A percentile compares a stretch with the other conserved stretches of the same genome.
Evolutionary conservation across 352 stramenopile genomes (phyloP).

Genomic region (Peronospora destructor): DNA sequence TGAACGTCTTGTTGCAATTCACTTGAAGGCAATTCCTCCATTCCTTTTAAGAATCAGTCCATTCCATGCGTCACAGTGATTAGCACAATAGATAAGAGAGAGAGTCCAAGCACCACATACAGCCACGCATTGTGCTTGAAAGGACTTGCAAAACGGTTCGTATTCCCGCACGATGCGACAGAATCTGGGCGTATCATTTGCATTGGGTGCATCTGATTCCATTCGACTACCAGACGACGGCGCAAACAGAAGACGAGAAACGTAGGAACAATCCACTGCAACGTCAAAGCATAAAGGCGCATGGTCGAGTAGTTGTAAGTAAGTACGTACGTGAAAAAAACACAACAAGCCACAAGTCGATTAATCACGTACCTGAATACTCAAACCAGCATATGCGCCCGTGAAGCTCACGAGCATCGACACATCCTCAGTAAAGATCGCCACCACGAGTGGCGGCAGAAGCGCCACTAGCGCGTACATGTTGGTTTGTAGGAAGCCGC

Average conservation of each 20-base stretch:
- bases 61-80: conserved; percentile 69
- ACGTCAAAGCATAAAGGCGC: conserved; percentile 19
- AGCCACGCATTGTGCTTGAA: conserved; percentile 63
- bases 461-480: conserved; percentile 65
- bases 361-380: conserved; percentile 59
- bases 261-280: conserved; percentile 75
- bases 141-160: conserved; percentile 73
- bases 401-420: conserved; percentile 85
- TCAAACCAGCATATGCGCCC: conserved; percentile 74
- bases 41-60: conserved; percentile 22
- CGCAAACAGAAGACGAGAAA: conserved; percentile 72
- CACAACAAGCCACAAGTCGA: conserved; percentile 13
- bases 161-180: conserved; percentile 17
- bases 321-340: conserved; percentile 15
- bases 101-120: conserved; percentile 59
- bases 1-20: too few relatives aligned
- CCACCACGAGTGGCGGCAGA: conserved; percentile 70
- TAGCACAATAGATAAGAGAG: conserved; percentile 48
- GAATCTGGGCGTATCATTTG: conserved; percentile 20
- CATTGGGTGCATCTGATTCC: conserved; percentile 33
- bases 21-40: not conserved
- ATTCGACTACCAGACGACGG: conserved; percentile 40
- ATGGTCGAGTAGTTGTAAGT: conserved; percentile 29
- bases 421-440: conserved; percentile 85
- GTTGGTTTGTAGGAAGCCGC: conserved; percentile 47